These are phyloP conservation scores for Pythium oligandrum DNA, from an alignment of 352 stramenopile genomes.

Conservation along the genomic window DNA sequence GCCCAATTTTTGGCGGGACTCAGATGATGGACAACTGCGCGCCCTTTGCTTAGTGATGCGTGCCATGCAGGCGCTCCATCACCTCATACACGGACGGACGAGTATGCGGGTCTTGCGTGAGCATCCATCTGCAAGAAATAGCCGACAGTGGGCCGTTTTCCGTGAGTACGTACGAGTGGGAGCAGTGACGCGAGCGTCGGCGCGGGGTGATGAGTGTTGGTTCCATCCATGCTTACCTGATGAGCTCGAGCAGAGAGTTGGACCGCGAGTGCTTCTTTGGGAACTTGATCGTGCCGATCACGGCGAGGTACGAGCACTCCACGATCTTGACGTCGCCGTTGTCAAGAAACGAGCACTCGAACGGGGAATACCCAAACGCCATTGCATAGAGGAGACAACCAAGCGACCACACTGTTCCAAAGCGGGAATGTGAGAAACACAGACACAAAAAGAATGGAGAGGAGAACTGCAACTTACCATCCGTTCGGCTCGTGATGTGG, in stretches of 20 bases:
- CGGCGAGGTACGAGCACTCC: slow-evolving; percentile 83
- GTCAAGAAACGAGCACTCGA: slow-evolving; percentile 83
- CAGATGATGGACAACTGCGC: too few relatives aligned
- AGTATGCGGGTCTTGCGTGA: slow-evolving; percentile 42
- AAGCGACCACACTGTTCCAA: slow-evolving; percentile 75
- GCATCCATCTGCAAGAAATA: slow-evolving; percentile 47
- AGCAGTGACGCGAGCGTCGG: too few relatives aligned
- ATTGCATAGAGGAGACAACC: slow-evolving; percentile 86
- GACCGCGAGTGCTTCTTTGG: slow-evolving; percentile 55
- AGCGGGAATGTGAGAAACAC: background rate
- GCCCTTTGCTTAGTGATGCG: slow-evolving; percentile 15
- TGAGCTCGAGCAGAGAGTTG: slow-evolving; percentile 58
- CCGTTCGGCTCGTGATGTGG: slow-evolving; percentile 66
- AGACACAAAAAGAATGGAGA: slow-evolving; percentile 1
- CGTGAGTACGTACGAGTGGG: too few relatives aligned
- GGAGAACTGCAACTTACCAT: slow-evolving; percentile 27
- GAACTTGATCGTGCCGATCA: slow-evolving; percentile 84
- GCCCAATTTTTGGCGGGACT: too few relatives aligned
- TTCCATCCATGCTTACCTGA: slow-evolving; percentile 33
- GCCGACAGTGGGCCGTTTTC: too few relatives aligned
- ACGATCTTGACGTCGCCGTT: slow-evolving; percentile 56
- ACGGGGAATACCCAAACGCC: slow-evolving; percentile 87
- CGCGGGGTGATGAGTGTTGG: background rate
- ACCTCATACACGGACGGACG: slow-evolving; percentile 64
- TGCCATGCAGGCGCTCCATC: slow-evolving; percentile 55